Base-by-base conservation (phyloP, 2,329 filamentous ascomycete species). In the Diaporthe caulivora region DNA sequence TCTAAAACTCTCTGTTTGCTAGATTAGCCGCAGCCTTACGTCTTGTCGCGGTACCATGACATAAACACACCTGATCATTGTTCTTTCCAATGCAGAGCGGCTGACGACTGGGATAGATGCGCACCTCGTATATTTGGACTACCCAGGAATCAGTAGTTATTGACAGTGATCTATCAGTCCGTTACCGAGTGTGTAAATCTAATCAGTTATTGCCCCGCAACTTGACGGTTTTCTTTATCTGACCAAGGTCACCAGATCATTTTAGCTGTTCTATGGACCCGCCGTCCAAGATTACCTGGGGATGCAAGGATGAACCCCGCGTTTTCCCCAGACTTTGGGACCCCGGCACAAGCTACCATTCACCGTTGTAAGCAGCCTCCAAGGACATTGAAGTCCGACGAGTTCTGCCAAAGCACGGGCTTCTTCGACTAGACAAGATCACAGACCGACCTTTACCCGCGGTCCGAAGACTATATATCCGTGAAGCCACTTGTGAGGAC, bases 301-400 rank as follows among this genome's bases (percentile, higher is more conserved):
- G 21, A 40, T 24, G n/a, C 55, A 26, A 7, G 34, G 55, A 58
- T 21, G 5, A 40, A 58, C 55, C 55, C 55, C 55, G 55, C 55
- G 55, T 2, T 58, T 29, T 40, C 34, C 31, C 34, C 34, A 40
- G 34, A 40, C 55, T 8, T 40, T 24, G 55, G 55, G 8, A 26
- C 53, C 53, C 53, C 13, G 51, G 26, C 4, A 21, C 4, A 37
- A 17, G 21, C 44, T 21, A 47, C 18, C 44, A 9, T 47, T 6
- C 9, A n/a, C 31, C 31, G 54, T n/a, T 21, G 54, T 15, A 17
- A 18, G 34, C 8, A 40, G 55, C 34, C 21, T 6, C 55, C 15
- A 15, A 55, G 55, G 55, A 58, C 55, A 58, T 58, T 26, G n/a
- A 58, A 58, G 8, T 58, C 55, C 55, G 55, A 18, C n/a, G 13